These are phyloP conservation scores for Scedosporium apiospermum DNA, from an alignment of 2,329 filamentous ascomycete genomes.

Conservation along the genomic window DNA sequence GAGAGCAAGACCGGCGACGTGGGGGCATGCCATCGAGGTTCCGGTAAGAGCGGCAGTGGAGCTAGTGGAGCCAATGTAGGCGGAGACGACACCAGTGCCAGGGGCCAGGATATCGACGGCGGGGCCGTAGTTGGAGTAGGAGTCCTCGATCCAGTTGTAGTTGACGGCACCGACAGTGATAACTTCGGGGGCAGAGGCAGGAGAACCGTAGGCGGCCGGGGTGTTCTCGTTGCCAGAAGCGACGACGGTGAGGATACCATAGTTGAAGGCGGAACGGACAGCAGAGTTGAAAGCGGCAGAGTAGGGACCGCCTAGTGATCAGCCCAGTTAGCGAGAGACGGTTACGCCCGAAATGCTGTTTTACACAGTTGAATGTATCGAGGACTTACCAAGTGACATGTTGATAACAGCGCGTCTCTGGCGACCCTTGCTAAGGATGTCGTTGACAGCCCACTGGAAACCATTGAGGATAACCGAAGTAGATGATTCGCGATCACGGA, in stretches of 20 bases:
- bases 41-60: constrained; percentile 26
- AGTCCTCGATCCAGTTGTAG: constrained; percentile 15
- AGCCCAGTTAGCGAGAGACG: no score
- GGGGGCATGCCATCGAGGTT: constrained; percentile 37
- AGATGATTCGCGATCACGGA: constrained; percentile 18
- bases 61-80: constrained; percentile 28
- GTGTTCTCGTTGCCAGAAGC: constrained; percentile 15
- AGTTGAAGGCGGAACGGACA: constrained; percentile 13
- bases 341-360: no score
- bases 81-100: constrained; percentile 29
- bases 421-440: constrained; percentile 19
- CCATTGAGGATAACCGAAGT: constrained; percentile 21
- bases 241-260: constrained; percentile 28
- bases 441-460: constrained; percentile 24
- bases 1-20: constrained; percentile 28
- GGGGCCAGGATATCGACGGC: constrained; percentile 36
- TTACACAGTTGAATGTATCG: no score
- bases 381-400: constrained; percentile 27
- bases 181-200: constrained; percentile 14
- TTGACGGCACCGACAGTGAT: constrained; percentile 22
- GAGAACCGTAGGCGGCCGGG: constrained; percentile 10
- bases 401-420: constrained; percentile 27
- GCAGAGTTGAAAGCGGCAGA: constrained; percentile 11
- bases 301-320: constrained; percentile 7
- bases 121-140: constrained; percentile 37